Evolutionary conservation across 2,329 filamentous ascomycete species (phyloP).

Genomic region (Neofusicoccum kwambonambiense): DNA sequence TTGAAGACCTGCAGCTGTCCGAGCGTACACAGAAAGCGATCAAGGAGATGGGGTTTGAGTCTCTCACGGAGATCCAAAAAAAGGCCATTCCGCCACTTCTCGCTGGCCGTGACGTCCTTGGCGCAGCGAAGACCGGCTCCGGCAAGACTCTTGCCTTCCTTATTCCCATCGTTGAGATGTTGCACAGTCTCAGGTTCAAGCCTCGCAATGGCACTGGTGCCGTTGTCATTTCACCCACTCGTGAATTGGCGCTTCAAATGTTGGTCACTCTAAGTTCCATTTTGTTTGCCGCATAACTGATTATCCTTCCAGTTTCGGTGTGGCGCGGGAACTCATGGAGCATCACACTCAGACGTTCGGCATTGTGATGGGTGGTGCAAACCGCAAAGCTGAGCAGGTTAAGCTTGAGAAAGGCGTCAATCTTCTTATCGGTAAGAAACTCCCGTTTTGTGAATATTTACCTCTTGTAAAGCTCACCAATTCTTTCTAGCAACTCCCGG

Average conservation of each 20-base stretch:
- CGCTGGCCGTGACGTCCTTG: slow-evolving; percentile 87
- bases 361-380: slow-evolving; percentile 94
- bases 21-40: slow-evolving; percentile 88
- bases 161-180: slow-evolving; percentile 91
- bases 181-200: slow-evolving; percentile 88
- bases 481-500: slow-evolving; percentile 67
- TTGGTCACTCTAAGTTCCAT: too few relatives aligned
- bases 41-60: slow-evolving; percentile 85
- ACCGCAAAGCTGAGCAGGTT: slow-evolving; percentile 83
- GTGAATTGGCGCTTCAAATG: slow-evolving; percentile 92
- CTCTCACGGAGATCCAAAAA: slow-evolving; percentile 93
- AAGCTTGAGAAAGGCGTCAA: slow-evolving; percentile 96
- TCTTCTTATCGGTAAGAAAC: slow-evolving; percentile 65
- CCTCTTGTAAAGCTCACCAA: neutral
- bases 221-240: slow-evolving; percentile 87
- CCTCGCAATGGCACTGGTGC: slow-evolving; percentile 89
- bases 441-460: too few relatives aligned
- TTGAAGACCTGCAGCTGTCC: slow-evolving; percentile 79
- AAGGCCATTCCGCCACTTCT: slow-evolving; percentile 83
- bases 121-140: slow-evolving; percentile 92
- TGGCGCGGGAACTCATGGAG: slow-evolving; percentile 88
- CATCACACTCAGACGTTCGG: slow-evolving; percentile 94
- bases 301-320: slow-evolving; percentile 61
- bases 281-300: too few relatives aligned
- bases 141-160: slow-evolving; percentile 96